These are phyloP conservation scores for Xylariaceae sp. DNA, from an alignment of 2,329 filamentous ascomycete species.

Conservation along the genomic window DNA sequence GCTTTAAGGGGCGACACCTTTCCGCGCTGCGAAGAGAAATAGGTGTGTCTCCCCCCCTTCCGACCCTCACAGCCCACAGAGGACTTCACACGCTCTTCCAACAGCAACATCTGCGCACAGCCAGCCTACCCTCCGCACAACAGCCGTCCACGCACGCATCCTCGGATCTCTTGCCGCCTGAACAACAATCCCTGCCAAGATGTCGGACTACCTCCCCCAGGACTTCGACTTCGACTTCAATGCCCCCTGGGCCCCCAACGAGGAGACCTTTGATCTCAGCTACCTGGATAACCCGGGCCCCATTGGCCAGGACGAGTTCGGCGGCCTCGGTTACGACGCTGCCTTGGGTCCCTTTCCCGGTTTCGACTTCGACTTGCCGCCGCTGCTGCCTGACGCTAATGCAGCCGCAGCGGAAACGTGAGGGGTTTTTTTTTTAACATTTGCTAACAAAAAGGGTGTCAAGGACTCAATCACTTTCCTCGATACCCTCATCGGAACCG, in stretches of 20 bases:
- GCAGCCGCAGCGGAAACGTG: constrained; percentile 30
- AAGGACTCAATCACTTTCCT: not conserved
- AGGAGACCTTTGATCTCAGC: constrained; percentile 15
- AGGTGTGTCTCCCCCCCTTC: constrained; percentile 24
- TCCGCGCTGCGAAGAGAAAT: constrained; percentile 28
- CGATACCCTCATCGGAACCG: too few species aligned
- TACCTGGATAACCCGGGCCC: constrained; percentile 11
- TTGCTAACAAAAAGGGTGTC: constrained; percentile 44
- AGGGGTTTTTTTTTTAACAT: constrained; percentile 40
- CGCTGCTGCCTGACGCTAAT: constrained; percentile 25
- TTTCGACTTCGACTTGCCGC: not conserved
- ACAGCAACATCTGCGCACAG: constrained; percentile 1
- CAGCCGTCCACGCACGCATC: constrained; percentile 18
- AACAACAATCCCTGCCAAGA: constrained; percentile 25
- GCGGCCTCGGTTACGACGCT: not conserved
- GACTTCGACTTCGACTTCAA: constrained; percentile 25
- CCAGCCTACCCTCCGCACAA: not conserved
- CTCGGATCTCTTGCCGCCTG: constrained; percentile 30
- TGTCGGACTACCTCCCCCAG: constrained; percentile 38
- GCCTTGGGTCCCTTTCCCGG: not conserved
- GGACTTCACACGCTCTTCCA: not conserved
- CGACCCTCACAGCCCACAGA: constrained; percentile 3
- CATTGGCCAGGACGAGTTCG: constrained; percentile 25
- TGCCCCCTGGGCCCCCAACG: constrained; percentile 2
- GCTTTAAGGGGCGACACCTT: constrained; percentile 20